A percentile compares a stretch with the other conserved stretches of the same genome.
Evolutionary conservation across 2,329 filamentous ascomycete genomes (phyloP).

Genomic region (Exophiala viscosa): DNA sequence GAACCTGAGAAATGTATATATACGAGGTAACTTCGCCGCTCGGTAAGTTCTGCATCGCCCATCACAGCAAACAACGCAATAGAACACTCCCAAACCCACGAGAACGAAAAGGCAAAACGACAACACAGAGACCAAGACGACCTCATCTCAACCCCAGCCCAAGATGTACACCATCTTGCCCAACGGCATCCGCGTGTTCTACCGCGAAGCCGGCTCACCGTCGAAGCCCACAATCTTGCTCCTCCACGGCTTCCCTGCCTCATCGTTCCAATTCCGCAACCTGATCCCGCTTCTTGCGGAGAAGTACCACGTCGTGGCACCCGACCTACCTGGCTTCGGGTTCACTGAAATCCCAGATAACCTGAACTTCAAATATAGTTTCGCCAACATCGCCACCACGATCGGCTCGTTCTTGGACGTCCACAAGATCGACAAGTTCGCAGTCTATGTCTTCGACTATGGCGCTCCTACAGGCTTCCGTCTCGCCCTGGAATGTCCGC

Average conservation of each 20-base stretch:
- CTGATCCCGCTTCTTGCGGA: constrained; percentile 44
- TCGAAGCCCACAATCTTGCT: constrained; percentile 41
- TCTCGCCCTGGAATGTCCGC: constrained; percentile 49
- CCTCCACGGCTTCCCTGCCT: constrained; percentile 47
- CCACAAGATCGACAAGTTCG: constrained; percentile 47
- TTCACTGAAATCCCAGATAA: constrained; percentile 49
- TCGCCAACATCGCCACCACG: constrained; percentile 49
- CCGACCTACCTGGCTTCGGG: constrained; percentile 59
- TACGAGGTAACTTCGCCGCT: neutral
- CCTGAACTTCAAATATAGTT: constrained; percentile 51
- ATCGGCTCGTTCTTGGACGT: constrained; percentile 49
- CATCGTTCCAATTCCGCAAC: constrained; percentile 45
- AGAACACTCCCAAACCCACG: neutral
- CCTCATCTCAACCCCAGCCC: neutral
- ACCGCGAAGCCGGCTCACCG: constrained; percentile 35
- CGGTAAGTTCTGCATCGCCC: neutral
- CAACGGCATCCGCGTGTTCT: constrained; percentile 36
- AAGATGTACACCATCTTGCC: constrained; percentile 20
- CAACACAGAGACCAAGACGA: neutral
- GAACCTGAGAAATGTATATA: neutral
- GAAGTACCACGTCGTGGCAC: constrained; percentile 49
- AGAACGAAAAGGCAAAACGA: neutral
- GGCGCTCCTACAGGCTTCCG: constrained; percentile 56
- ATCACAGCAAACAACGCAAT: neutral
- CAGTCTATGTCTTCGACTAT: constrained; percentile 62